Conservation (phyloP, 768 basidiomycete genomes). For the Psilocybe subaeruginosa region DNA sequence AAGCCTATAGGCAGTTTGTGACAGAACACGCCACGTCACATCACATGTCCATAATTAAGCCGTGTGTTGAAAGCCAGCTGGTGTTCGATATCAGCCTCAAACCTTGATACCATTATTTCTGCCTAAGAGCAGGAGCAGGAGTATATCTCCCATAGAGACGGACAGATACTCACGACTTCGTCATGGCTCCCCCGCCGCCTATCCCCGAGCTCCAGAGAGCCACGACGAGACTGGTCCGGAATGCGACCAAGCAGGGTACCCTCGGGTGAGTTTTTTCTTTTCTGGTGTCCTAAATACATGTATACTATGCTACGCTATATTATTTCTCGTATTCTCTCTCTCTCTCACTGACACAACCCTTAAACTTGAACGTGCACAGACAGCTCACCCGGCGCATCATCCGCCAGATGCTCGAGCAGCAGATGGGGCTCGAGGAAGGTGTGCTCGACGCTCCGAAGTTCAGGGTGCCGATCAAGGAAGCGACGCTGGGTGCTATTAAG, state of each 20-base stretch:
- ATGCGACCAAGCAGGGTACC: conserved; percentile 26
- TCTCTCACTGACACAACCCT: not conserved
- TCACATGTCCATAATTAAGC: not conserved
- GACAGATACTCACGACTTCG: not conserved
- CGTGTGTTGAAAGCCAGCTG: conserved; percentile 14
- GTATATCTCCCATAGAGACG: too few relatives aligned
- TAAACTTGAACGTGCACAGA: conserved; percentile 25
- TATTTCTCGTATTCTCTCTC: not conserved
- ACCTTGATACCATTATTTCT: too few relatives aligned
- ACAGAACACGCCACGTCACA: not conserved
- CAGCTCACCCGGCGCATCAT: conserved; percentile 51
- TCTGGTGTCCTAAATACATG: not conserved
- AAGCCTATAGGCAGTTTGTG: not conserved
- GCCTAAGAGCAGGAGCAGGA: too few relatives aligned
- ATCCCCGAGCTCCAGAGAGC: conserved; percentile 31
- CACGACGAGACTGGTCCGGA: conserved; percentile 34
- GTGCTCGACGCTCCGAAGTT: conserved; percentile 45
- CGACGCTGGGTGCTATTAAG: conserved; percentile 36
- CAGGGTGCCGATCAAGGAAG: conserved; percentile 49
- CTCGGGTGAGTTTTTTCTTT: conserved; percentile 27
- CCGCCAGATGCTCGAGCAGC: conserved; percentile 50
- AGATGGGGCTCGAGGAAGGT: conserved; percentile 46
- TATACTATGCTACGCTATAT: too few relatives aligned
- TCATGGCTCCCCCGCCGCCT: conserved; percentile 21
- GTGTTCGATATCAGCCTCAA: too few relatives aligned